These are phyloP conservation scores for Penicillium glabrum DNA, from an alignment of 2,329 filamentous ascomycete genomes.

Conservation along the genomic window DNA sequence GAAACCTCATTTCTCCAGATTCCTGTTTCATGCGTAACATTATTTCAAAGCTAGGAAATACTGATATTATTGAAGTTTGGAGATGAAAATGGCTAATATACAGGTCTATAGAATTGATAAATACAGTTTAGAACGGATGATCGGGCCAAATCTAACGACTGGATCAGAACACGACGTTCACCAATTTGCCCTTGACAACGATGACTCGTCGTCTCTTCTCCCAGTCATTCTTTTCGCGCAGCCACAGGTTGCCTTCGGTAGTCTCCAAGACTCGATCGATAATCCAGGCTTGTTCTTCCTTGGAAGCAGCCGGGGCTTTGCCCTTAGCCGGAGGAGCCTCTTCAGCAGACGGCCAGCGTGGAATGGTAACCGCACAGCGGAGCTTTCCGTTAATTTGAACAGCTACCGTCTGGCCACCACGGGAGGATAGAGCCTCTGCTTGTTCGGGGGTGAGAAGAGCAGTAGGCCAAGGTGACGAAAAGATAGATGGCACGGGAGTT, in stretches of 20 bases:
- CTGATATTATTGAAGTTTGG: neutral
- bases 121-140: slow-evolving; percentile 5
- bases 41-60: too few relatives aligned
- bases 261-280: slow-evolving; percentile 61
- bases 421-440: slow-evolving; percentile 50
- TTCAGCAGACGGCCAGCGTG: slow-evolving; percentile 48
- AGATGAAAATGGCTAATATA: neutral
- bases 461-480: slow-evolving; percentile 58
- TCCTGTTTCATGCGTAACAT: too few relatives aligned
- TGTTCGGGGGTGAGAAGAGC: slow-evolving; percentile 38
- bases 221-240: slow-evolving; percentile 52
- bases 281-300: slow-evolving; percentile 59
- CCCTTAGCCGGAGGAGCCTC: slow-evolving; percentile 26
- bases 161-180: slow-evolving; percentile 68
- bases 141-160: neutral
- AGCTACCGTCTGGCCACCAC: slow-evolving; percentile 53
- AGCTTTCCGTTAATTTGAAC: slow-evolving; percentile 82
- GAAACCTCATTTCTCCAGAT: too few relatives aligned
- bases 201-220: slow-evolving; percentile 63
- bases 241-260: slow-evolving; percentile 58
- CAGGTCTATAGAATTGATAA: neutral
- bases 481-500: slow-evolving; percentile 37
- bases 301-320: slow-evolving; percentile 13
- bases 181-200: slow-evolving; percentile 64
- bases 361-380: slow-evolving; percentile 66